These are phyloP conservation scores for Ascodesmis nigricans DNA, from an alignment of 495 filamentous ascomycete genomes.

Conservation along the genomic window DNA sequence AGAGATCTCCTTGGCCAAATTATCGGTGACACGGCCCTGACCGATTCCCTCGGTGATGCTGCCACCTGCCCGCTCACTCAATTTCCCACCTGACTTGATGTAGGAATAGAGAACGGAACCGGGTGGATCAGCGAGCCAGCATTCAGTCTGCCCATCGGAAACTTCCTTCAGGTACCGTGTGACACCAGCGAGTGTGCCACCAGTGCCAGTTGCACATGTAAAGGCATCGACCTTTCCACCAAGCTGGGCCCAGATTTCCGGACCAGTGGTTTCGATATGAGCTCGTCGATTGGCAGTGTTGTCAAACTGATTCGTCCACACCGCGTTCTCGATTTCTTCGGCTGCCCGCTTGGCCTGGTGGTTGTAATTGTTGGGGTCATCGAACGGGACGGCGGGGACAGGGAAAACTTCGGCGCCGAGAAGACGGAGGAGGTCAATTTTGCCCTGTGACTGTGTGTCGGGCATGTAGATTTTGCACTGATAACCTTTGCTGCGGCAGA, in stretches of 20 bases:
- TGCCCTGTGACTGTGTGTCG: conserved; percentile 92
- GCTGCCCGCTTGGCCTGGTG: conserved; percentile 83
- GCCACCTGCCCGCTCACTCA: conserved; percentile 58
- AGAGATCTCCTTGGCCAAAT: conserved; percentile 63
- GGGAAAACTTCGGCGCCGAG: conserved; percentile 94
- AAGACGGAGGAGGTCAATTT: conserved; percentile 78
- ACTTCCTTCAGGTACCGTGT: conserved; percentile 76
- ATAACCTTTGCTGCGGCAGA: conserved; percentile 85
- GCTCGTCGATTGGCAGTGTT: conserved; percentile 84
- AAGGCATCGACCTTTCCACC: conserved; percentile 74
- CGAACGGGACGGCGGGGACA: conserved; percentile 92
- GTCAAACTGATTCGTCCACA: conserved; percentile 99
- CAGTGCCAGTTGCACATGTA: conserved; percentile 85
- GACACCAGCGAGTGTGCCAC: conserved; percentile 70
- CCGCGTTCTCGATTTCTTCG: conserved; percentile 63
- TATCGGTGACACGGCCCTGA: conserved; percentile 90
- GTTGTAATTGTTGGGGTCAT: conserved; percentile 93
- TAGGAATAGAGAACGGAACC: conserved; percentile 83
- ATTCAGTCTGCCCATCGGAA: conserved; percentile 61
- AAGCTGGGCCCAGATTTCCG: conserved; percentile 95
- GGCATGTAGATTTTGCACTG: conserved; percentile 98
- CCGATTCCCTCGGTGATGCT: conserved; percentile 97
- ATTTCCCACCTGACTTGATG: conserved; percentile 61
- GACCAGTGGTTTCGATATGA: conserved; percentile 90
- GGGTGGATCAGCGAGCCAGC: conserved; percentile 80